Evolutionary conservation across 139 green algal species (phyloP), one percentile per base, ranked within the genome.

Genomic region (Chlorella sorokiniana): DNA sequence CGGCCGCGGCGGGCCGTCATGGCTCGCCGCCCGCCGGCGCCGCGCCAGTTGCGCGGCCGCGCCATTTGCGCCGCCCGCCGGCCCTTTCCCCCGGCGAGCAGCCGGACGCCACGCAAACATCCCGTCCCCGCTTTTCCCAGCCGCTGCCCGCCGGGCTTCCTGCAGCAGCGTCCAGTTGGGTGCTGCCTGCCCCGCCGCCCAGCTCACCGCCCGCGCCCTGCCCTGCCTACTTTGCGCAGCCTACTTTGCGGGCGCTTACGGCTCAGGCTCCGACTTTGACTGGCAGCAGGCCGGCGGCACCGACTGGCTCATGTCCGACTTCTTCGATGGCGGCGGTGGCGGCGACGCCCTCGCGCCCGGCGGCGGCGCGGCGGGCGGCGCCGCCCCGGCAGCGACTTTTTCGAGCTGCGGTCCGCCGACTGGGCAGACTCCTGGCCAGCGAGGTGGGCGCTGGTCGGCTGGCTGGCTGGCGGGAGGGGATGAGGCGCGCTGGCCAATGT

Each of bases 1-100:
- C 31, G 23, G 38, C 59, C n/a, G 59, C 29, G 59, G 40, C 29
- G 23, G 40, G 75, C 75, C 75, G 75, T 81, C 75, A 81, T 81
- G 75, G 75, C 75, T 18, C 27, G 18, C 41, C 37, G 40, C 75
- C 52, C 23, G 40, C 41, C 22, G 59, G 20, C 59, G 41, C 59
- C 56, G 20, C n/a, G 56, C 73, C 73, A 79, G 73, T 79, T 27
- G 33, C 40, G 40, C 54, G 9, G 48, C 71, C 51, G 54, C 73
- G 4, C 29, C 33, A n/a, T 31, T 41, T 20, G 51, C 33, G 31
- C 29, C 3, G 59, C 31, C 40, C 1, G 1, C 59, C 75, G 41
- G n/a, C 63, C n/a, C n/a, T n/a, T n/a, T n/a, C 7, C 59, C 20
- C 59, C 20, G 22, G 59, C 25, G 22, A 31, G 22, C 59, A 65